Conservation (phyloP, 2,329 filamentous ascomycete genomes). For the Xylariaceae sp. region DNA sequence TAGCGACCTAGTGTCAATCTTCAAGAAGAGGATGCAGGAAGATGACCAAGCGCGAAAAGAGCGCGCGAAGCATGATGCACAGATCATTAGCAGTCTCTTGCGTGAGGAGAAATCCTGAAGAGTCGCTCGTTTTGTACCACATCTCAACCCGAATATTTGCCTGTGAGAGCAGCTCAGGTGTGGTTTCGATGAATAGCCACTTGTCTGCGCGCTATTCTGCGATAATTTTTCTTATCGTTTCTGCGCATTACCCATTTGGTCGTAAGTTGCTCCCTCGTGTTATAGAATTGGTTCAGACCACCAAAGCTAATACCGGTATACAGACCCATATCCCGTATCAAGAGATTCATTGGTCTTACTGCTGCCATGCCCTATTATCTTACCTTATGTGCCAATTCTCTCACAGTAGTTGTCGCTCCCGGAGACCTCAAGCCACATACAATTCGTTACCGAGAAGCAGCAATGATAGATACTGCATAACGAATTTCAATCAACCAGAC, state of each 20-base stretch:
- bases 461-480: too few species aligned
- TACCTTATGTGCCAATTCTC: too few species aligned
- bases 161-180: neutral
- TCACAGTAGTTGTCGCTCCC: too few species aligned
- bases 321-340: too few species aligned
- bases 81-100: constrained; percentile 34
- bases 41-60: constrained; percentile 52
- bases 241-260: too few species aligned
- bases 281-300: neutral
- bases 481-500: too few species aligned
- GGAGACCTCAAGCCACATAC: too few species aligned
- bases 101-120: constrained; percentile 25
- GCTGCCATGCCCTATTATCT: too few species aligned
- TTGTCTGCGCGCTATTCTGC: neutral
- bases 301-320: neutral
- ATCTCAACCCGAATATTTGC: neutral
- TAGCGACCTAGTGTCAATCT: constrained; percentile 61
- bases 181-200: neutral
- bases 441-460: too few species aligned
- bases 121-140: neutral
- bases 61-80: constrained; percentile 54
- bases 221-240: neutral
- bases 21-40: constrained; percentile 42
- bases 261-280: neutral
- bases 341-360: too few species aligned